A percentile compares a stretch with the other conserved stretches of the same genome.
phyloP scores from a whole-genome alignment of 1,284 basidiomycete species.

The Clitocybe nebularis region DNA sequence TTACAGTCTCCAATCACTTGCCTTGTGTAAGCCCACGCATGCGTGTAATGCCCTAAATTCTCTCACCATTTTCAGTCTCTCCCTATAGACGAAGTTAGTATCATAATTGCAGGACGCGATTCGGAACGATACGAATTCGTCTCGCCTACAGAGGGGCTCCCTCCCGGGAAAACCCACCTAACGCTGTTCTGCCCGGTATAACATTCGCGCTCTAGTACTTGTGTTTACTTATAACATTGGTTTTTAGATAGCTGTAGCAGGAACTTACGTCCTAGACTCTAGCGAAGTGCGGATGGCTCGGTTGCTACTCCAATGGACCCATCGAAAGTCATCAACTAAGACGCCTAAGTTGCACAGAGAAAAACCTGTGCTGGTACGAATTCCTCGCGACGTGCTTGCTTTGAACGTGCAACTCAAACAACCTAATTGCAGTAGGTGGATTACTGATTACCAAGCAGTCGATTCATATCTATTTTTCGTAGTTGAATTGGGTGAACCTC shows the following conservation, averaged over 20 bases:
- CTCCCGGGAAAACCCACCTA: conserved; percentile 52
- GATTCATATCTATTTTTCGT: conserved; percentile 7
- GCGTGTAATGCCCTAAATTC: conserved; percentile 3
- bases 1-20: conserved; percentile 57
- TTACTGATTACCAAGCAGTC: background rate
- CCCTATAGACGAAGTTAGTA: conserved; percentile 44
- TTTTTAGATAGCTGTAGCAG: conserved; percentile 57
- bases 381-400: conserved; percentile 57
- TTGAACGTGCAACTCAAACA: conserved; percentile 58
- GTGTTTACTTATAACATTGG: conserved; percentile 8
- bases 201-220: conserved; percentile 10
- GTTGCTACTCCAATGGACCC: conserved; percentile 56
- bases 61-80: conserved; percentile 35
- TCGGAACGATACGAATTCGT: conserved; percentile 51
- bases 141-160: conserved; percentile 31
- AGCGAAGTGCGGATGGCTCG: conserved; percentile 57
- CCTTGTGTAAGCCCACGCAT: conserved; percentile 59
- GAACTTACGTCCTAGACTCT: conserved; percentile 56
- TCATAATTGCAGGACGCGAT: conserved; percentile 55
- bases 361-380: conserved; percentile 41
- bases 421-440: conserved; percentile 54
- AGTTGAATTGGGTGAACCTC: conserved; percentile 67
- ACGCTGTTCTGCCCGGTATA: conserved; percentile 68
- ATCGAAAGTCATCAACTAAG: conserved; percentile 30
- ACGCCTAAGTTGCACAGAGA: conserved; percentile 24